phyloP scores from a whole-genome alignment of 2,329 filamentous ascomycete species.

The Monosporascus sp. region DNA sequence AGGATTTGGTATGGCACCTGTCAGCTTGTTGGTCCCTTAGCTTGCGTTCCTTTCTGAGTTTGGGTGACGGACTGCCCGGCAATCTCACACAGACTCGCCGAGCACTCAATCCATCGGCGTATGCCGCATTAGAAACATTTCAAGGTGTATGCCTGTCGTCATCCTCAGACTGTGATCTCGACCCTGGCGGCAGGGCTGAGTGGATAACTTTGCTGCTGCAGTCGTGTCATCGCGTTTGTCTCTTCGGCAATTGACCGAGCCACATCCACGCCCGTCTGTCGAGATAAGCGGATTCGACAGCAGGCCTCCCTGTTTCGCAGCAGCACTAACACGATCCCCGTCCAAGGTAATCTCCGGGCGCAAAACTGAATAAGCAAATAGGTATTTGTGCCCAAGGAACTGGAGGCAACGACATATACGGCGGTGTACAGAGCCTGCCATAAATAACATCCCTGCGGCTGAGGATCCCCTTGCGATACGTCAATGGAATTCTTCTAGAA shows the following conservation, averaged over 20 bases:
- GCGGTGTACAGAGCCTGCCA: neutral
- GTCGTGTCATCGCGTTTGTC: neutral
- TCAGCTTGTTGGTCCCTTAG: neutral
- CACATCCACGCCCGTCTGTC: neutral
- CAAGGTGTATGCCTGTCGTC: neutral
- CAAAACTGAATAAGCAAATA: neutral
- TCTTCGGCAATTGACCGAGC: neutral
- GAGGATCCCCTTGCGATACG: neutral
- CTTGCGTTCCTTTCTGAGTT: neutral
- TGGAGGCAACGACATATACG: neutral
- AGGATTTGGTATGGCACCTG: neutral
- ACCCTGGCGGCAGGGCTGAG: neutral
- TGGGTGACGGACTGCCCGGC: neutral
- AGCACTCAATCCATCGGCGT: neutral
- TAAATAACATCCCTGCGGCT: neutral
- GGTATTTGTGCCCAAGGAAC: neutral
- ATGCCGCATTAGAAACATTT: neutral
- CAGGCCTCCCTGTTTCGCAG: neutral
- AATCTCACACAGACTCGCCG: no score
- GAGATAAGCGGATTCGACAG: neutral
- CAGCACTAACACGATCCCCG: neutral
- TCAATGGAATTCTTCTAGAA: neutral
- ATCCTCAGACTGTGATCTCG: neutral
- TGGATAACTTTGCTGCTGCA: neutral
- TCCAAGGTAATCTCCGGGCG: neutral